Base-by-base conservation (phyloP, 768 basidiomycete species). In the Butyriboletus loyo region DNA sequence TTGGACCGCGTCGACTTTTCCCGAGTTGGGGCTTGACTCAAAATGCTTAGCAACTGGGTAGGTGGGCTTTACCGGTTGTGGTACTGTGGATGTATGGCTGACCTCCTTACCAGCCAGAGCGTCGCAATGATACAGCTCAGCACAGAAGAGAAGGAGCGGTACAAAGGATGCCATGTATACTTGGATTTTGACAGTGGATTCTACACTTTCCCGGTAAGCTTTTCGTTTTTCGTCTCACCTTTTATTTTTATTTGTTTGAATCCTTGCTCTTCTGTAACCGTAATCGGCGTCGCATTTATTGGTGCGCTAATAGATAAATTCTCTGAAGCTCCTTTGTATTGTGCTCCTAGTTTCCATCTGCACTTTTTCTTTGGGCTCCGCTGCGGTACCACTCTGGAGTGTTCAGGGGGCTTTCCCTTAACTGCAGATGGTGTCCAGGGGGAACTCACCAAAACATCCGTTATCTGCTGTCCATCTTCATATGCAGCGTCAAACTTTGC, bases 1-100 rank as follows among this genome's bases (percentile, higher is more conserved):
- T 6, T 97, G 95, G 96, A 93, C 92, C 1, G 82, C 89, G 9
- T 85, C 86, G 2, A 67, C 85, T 1, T 91, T 95, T 64, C 83
- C 85, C 8, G 78, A 79, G 35, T 68, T 85, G 9, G 68, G 72
- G 13, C 62, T 88, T 35, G 72, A 76, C 15, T 64, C 71, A 3
- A 73, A 69, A 22, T 85, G 85, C 55, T 69, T 85, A 8, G 90
- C 95, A 2, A 94, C 91, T 19, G 95, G 94, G 93, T 93, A 57
- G 64, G 77, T 59, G n/a, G 6, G 13, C 14, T 41, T 34, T 25
- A 10, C 27, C 7, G 32, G 25, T 30, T 21, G 27, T 35, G 25
- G 30, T 41, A 31, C 35, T 46, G 17, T 27, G 9, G 25, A 28
- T 41, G 19, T 47, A 30, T 37, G 19, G 27, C 24, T 53, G 17